phyloP scores from a whole-genome alignment of 495 filamentous ascomycete species.

The Talaromyces stipitatus region DNA sequence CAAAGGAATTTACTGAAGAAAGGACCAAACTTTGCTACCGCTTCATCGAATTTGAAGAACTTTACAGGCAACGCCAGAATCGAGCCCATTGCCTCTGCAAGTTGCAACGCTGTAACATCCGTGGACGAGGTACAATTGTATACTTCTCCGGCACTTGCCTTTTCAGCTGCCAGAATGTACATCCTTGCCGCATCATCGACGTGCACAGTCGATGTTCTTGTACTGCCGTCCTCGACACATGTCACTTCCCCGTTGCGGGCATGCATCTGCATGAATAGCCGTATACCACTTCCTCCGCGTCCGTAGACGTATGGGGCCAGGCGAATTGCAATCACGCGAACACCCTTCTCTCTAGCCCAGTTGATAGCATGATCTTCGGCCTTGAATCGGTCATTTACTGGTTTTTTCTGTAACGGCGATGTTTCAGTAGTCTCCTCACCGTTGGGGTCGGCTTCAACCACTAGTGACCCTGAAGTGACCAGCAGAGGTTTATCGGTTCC shows the following conservation, averaged over 20 bases:
- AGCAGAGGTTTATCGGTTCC: constrained; percentile 27
- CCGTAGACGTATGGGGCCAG: constrained; percentile 36
- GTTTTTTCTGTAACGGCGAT: constrained; percentile 10
- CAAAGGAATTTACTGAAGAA: constrained; percentile 23
- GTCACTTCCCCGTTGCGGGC: constrained; percentile 13
- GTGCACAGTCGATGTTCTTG: constrained; percentile 22
- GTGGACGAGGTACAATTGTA: constrained; percentile 22
- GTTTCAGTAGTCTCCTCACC: constrained; percentile 28
- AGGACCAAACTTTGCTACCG: constrained; percentile 10
- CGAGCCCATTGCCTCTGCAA: constrained; percentile 21
- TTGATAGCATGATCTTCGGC: constrained; percentile 17
- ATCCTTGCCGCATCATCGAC: constrained; percentile 34
- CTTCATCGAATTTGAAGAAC: constrained; percentile 14
- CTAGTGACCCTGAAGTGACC: constrained; percentile 22
- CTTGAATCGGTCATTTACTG: constrained; percentile 15
- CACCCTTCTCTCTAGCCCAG: constrained; percentile 15
- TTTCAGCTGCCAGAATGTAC: constrained; percentile 27
- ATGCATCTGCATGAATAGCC: constrained; percentile 15
- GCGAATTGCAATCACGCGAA: constrained; percentile 24
- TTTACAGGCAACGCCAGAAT: constrained; percentile 15
- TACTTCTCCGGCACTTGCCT: constrained; percentile 17
- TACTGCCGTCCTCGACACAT: constrained; percentile 13
- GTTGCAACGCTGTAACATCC: constrained; percentile 16
- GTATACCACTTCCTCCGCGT: constrained; percentile 29
- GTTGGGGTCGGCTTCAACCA: constrained; percentile 20